Evolutionary conservation across 73 alveolate genomes (phyloP).

Genomic region (Uronychia binucleata): DNA sequence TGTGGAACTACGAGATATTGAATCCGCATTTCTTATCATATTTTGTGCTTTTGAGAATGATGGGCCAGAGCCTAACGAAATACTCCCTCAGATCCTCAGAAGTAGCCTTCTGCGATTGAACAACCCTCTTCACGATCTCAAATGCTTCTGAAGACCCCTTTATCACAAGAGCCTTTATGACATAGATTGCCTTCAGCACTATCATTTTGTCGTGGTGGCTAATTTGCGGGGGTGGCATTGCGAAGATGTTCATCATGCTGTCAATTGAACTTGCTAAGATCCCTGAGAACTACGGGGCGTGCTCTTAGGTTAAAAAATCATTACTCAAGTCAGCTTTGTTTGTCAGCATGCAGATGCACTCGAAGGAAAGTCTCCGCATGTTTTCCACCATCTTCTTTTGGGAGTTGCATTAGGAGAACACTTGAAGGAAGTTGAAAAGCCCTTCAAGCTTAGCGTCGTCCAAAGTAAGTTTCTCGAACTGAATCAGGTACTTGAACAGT

Average conservation of each 20-base stretch:
- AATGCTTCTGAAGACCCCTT: conserved; percentile 13
- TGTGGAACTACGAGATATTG: conserved; percentile 16
- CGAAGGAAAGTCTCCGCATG: neutral
- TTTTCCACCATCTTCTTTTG: neutral
- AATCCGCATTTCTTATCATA: conserved; percentile 1
- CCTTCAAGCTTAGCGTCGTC: neutral
- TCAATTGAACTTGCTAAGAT: neutral
- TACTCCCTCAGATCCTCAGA: neutral
- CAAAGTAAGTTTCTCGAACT: conserved; percentile 11
- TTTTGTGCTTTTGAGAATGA: neutral
- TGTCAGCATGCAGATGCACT: neutral
- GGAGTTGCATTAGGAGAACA: neutral
- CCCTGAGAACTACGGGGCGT: neutral
- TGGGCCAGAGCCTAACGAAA: neutral
- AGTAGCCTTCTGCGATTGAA: neutral
- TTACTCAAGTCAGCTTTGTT: neutral
- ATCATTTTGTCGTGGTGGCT: neutral
- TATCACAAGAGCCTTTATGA: conserved; percentile 12
- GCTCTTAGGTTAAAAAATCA: neutral
- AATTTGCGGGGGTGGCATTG: neutral
- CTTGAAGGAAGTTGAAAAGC: conserved; percentile 1
- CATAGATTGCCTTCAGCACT: conserved; percentile 1
- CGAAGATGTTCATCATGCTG: neutral
- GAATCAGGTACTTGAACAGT: conserved; percentile 14
- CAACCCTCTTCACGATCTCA: neutral